Base-by-base conservation (phyloP, 768 basidiomycete genomes). In the Panellus pusillus region DNA sequence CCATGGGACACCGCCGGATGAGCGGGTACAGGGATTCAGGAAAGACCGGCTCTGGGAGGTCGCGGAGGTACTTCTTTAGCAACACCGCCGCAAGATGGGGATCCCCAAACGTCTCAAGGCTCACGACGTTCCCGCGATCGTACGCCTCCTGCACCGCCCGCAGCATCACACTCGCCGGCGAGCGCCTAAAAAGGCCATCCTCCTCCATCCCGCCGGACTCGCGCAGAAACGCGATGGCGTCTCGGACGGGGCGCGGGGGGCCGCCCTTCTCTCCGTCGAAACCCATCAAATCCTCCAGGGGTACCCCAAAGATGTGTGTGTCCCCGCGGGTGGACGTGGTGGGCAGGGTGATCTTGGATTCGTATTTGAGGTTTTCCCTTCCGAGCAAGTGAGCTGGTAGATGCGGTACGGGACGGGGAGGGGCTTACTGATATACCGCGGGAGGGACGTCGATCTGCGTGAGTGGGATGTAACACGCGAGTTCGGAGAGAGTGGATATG, bases 361-460 rank as follows among this genome's bases (percentile, higher is more conserved):
- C 92, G 54, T 83, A 79, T 64, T 84, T 89, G 54, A 84, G 68
- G 63, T 93, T 93, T 69, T 93, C 91, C 65, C 91, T 92, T 52
- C 12, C 9, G 44, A 17, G 40, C 50, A 2, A 43, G 24, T 46
- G 12, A 50, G 39, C 37, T 3, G n/a, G 28, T 27, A 27, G 9
- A 28, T 2, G 27, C 17, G 38, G 14, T 38, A 27, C 27, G 4
- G n/a, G 45, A 18, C 32, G 39, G 17, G 14, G 44, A 44, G 75
- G 24, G 24, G 24, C 87, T 45, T 61, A 93, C 91, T 84, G 81
- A 66, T 93, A 92, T 11, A 91, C 89, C 2, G 86, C 82, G 14
- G 91, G 86, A 19, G 89, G 83, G 38, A 94, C 84, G 66, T 93
- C 88, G 35, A 94, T 91, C 65, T 93, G 91, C 0, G 88, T 89